Evolutionary conservation across 495 filamentous ascomycete genomes (phyloP).

Genomic region (Penicillium herquei): DNA sequence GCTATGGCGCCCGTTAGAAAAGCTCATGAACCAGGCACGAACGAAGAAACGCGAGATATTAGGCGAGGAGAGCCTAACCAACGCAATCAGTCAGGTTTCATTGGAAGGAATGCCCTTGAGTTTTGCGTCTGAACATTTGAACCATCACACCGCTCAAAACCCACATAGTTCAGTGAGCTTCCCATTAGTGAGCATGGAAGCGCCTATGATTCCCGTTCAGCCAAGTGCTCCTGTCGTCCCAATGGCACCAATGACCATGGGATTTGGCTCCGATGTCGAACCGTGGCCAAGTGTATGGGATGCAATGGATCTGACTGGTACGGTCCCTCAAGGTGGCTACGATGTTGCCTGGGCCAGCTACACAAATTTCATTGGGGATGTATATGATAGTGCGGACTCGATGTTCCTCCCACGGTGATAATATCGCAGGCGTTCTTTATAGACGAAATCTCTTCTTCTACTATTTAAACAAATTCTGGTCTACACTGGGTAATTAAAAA

Average conservation of each 20-base stretch:
- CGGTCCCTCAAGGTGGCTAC: constrained; percentile 4
- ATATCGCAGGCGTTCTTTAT: neutral
- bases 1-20: constrained; percentile 70
- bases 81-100: constrained; percentile 3
- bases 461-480: neutral
- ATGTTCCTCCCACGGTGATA: constrained; percentile 19
- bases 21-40: constrained; percentile 53
- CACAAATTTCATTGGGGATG: constrained; percentile 34
- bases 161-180: neutral
- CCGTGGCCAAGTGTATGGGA: constrained; percentile 35
- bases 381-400: constrained; percentile 27
- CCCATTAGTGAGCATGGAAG: neutral
- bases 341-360: constrained; percentile 34
- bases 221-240: constrained; percentile 1
- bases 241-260: constrained; percentile 1
- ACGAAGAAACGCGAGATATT: constrained; percentile 22
- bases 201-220: constrained; percentile 4
- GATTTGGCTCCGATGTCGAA: constrained; percentile 8
- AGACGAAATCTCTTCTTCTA: neutral
- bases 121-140: neutral
- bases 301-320: constrained; percentile 24
- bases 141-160: neutral
- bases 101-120: neutral
- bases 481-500: neutral
- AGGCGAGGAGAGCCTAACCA: neutral